Evolutionary conservation across 1,139 yeast genomes (phyloP).

Genomic region (Debaryomyces subglobosus): DNA sequence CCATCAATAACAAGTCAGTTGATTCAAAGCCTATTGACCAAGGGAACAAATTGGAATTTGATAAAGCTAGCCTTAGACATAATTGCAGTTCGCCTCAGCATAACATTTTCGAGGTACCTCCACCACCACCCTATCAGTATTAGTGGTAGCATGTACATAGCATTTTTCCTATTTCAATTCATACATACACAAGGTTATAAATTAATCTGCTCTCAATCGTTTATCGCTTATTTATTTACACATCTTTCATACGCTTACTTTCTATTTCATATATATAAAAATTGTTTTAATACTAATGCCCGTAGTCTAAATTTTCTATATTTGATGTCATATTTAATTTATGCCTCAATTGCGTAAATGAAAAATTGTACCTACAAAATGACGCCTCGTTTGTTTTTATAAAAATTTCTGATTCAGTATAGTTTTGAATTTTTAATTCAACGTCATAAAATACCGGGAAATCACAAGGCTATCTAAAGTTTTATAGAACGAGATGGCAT

Average conservation of each 20-base stretch:
- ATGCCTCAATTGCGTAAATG: not conserved
- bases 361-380: not conserved
- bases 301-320: not conserved
- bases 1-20: conserved; percentile 14
- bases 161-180: not conserved
- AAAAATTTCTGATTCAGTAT: conserved; percentile 1
- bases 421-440: not conserved
- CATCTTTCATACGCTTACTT: not conserved
- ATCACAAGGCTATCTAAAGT: not conserved
- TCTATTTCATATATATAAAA: not conserved
- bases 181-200: not conserved
- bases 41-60: not conserved
- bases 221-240: not conserved
- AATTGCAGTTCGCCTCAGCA: conserved; percentile 2
- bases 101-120: conserved; percentile 11
- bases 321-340: not conserved
- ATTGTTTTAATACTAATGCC: not conserved
- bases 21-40: not conserved
- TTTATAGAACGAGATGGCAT: conserved; percentile 35
- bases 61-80: not conserved
- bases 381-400: conserved; percentile 5
- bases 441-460: not conserved
- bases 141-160: conserved; percentile 5
- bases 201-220: not conserved
- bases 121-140: conserved; percentile 17